Evolutionary conservation across 345 rosid species (phyloP).

Genomic region (Populus pruinosa): DNA sequence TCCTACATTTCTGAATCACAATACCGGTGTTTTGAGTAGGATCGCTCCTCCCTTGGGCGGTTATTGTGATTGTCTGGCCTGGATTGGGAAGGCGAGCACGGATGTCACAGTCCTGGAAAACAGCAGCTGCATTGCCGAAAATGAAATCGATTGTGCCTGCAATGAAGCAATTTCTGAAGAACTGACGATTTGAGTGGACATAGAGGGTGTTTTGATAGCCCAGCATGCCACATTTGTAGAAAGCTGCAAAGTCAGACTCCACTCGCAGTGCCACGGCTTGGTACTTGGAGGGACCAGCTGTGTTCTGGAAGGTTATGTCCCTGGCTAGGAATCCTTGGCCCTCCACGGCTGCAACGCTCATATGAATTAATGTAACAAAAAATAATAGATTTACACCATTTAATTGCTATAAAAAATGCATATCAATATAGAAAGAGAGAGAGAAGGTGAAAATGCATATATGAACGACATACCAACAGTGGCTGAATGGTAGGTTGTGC

Average conservation of each 20-base stretch:
- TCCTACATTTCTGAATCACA: constrained; percentile 77
- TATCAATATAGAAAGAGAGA: neutral
- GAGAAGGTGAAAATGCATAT: neutral
- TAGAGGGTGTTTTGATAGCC: constrained; percentile 81
- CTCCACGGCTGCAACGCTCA: constrained; percentile 53
- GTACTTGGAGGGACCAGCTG: constrained; percentile 76
- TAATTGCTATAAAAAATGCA: neutral
- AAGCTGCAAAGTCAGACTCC: constrained; percentile 72
- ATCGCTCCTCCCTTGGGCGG: constrained; percentile 84
- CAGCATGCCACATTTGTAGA: constrained; percentile 67
- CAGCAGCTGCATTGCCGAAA: constrained; percentile 62
- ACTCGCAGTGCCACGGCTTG: constrained; percentile 77
- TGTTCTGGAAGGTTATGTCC: constrained; percentile 73
- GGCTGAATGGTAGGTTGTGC: constrained; percentile 84
- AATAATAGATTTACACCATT: neutral
- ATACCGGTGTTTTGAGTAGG: constrained; percentile 92
- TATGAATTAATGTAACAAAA: too few species aligned
- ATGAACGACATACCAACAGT: constrained; percentile 61
- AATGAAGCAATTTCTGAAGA: constrained; percentile 55
- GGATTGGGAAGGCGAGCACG: constrained; percentile 77
- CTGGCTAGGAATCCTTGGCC: constrained; percentile 73
- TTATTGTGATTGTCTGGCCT: constrained; percentile 92
- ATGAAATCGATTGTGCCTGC: constrained; percentile 87
- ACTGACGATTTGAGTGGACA: constrained; percentile 66
- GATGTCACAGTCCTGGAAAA: constrained; percentile 74